Conservation (phyloP, 1,284 basidiomycete genomes). For the Kalmanozyma brasiliensis region DNA sequence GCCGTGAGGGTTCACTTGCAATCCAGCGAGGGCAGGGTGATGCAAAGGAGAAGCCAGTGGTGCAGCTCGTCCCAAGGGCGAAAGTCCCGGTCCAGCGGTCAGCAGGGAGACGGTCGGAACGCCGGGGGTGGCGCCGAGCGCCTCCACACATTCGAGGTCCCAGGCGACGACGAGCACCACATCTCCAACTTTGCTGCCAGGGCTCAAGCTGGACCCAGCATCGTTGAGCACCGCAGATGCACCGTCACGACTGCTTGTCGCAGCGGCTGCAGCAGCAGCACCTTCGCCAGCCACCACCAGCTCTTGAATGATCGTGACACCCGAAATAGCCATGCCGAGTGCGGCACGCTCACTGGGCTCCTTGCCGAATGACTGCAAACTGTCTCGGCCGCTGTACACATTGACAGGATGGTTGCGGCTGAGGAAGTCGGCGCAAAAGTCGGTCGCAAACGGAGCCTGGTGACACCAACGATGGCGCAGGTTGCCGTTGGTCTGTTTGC, state of each 20-base stretch:
- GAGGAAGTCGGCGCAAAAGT: conserved; percentile 68
- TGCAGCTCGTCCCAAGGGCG: conserved; percentile 36
- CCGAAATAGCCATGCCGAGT: conserved; percentile 65
- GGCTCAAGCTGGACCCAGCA: conserved; percentile 42
- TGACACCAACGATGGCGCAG: conserved; percentile 61
- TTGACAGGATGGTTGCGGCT: conserved; percentile 66
- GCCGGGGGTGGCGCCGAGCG: conserved; percentile 55
- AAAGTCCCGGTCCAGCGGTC: conserved; percentile 32
- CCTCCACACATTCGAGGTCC: conserved; percentile 68
- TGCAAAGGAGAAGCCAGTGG: conserved; percentile 44
- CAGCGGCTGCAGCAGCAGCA: conserved; percentile 6
- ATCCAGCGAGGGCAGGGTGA: conserved; percentile 10
- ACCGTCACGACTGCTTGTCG: conserved; percentile 14
- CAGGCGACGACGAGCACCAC: conserved; percentile 68
- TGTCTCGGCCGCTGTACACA: conserved; percentile 50
- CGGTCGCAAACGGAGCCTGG: conserved; percentile 66
- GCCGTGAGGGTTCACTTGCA: conserved; percentile 29
- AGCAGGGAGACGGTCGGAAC: conserved; percentile 59
- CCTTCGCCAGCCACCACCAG: conserved; percentile 65
- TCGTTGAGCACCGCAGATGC: conserved; percentile 31
- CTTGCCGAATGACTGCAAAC: conserved; percentile 63
- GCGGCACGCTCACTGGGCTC: conserved; percentile 65
- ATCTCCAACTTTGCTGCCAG: conserved; percentile 67
- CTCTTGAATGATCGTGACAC: conserved; percentile 68
- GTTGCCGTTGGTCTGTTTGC: conserved; percentile 27